phyloP scores from a whole-genome alignment of 2,329 filamentous ascomycete genomes.

The Ceratocystis lukuohia region DNA sequence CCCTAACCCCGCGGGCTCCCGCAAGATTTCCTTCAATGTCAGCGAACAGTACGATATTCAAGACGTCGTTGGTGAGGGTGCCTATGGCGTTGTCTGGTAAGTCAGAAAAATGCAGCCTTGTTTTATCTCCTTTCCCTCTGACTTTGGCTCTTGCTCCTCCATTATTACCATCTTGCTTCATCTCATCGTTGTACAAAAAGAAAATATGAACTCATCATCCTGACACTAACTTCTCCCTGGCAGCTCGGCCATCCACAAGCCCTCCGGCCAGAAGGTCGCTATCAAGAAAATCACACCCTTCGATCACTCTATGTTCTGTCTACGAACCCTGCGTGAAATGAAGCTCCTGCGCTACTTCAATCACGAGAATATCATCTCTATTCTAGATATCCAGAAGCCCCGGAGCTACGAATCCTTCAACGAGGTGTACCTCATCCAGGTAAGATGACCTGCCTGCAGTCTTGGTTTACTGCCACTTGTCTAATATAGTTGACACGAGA shows the following conservation, averaged over 20 bases:
- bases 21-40: constrained; percentile 99
- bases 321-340: constrained; percentile 95
- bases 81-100: constrained; percentile 96
- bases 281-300: constrained; percentile 99
- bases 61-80: constrained; percentile 96
- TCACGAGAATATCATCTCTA: constrained; percentile 99
- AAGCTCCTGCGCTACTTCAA: constrained; percentile 98
- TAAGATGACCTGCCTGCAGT: constrained; percentile 31
- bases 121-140: background rate
- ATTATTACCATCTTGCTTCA: too few species aligned
- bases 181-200: too few species aligned
- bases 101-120: constrained; percentile 26
- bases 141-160: background rate
- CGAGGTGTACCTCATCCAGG: constrained; percentile 97
- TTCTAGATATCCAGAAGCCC: constrained; percentile 97
- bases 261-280: constrained; percentile 92
- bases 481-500: background rate
- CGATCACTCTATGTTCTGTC: constrained; percentile 97
- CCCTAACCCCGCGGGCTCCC: constrained; percentile 48
- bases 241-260: constrained; percentile 95
- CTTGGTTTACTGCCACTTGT: background rate
- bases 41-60: constrained; percentile 99
- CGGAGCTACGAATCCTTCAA: constrained; percentile 92
- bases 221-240: background rate
- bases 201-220: background rate